Evolutionary conservation across 192 early-diverging fungal species (phyloP), one percentile per base, ranked within the genome.

Genomic region (Coemansia brasiliensis): DNA sequence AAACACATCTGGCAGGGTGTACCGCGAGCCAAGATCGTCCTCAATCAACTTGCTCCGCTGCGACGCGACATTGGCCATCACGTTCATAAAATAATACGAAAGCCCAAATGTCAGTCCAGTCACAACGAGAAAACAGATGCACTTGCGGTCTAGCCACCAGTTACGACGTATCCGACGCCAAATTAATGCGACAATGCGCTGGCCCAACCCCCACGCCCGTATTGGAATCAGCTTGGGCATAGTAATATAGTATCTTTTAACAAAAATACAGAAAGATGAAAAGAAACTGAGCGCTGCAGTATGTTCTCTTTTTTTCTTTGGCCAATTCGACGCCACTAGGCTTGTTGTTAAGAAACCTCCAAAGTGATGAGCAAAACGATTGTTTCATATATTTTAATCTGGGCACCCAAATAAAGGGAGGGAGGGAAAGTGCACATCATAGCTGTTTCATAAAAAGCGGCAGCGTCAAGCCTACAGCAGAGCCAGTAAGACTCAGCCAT

Each of bases 1-100:
- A 54, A 83, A 76, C 37, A 82, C 74, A 37, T 87, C 83, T 10
- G 82, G 75, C 9, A 81, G 60, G 6, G 69, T 59, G 46, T 53
- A 59, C 45, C 68, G 59, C 11, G n/a, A 37, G 16, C 76, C 76
- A 27, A 79, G 59, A 32, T n/a, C 26, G 53, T 74, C 65, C 48
- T 69, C 69, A 8, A 76, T 61, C 9, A 69, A 57, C 42, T 66
- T 77, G 63, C 80, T 82, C 42, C 83, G 79, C 58, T 82, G 72
- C 18, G 82, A 83, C 0, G 86, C 86, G 6, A 85, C 68, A 48
- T 86, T 87, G 39, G 86, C 86, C 80, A 84, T 80, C 38, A 86
- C 82, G 61, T 84, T 83, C 85, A 82, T 82, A 29, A 82, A 78
- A 56, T 82, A 82, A 54, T 82, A 82, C 35, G 74, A 65, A 6